Evolutionary conservation across 1,284 basidiomycete genomes (phyloP), one percentile per base, ranked within the genome.

Genomic region (Heterobasidion irregulare): DNA sequence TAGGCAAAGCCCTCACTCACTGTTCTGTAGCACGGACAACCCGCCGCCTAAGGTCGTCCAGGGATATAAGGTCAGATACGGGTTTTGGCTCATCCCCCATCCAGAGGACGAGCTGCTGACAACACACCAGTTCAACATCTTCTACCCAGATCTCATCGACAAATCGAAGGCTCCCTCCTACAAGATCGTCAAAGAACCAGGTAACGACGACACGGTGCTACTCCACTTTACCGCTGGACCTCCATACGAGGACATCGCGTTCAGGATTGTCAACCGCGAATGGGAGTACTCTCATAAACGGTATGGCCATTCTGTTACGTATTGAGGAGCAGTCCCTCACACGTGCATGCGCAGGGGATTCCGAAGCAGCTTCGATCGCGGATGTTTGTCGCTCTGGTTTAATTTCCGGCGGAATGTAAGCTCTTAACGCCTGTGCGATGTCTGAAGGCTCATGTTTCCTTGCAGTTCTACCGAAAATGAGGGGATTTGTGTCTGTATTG

Each of bases 201-300:
- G 91, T 6, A 95, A 98, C 65, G 89, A 94, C 57, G 97, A 99
- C 54, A 99, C 96, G 1, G 92, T 94, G 34, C 76, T 98, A 18
- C 72, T 99, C 48, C 84, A 95, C 60, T 99, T 99, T 73, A 92
- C 84, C 61, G 94, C 97, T 15, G 97, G 97, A 15, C 97, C 97
- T 51, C 97, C 97, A 1, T 99, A 99, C 67, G 97, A 99, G 72
- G 97, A 99, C 66, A 94, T 99, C 60, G 97, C 95, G 15, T 99
- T 99, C 76, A 81, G 94, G 56, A 97, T 99, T 62, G 96, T 99
- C 54, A 94, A 98, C 64, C 82, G 92, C 55, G 94, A 96, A 70
- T 99, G 97, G 97, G 97, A 99, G 66, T 96, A 93, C 70, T 94
- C 92, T 53, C 96, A 99, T 65, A 95, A 94, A 73, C 82, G 91